These are phyloP conservation scores for Ophiostoma montium DNA, from an alignment of 2,329 filamentous ascomycete species.

Conservation along the genomic window DNA sequence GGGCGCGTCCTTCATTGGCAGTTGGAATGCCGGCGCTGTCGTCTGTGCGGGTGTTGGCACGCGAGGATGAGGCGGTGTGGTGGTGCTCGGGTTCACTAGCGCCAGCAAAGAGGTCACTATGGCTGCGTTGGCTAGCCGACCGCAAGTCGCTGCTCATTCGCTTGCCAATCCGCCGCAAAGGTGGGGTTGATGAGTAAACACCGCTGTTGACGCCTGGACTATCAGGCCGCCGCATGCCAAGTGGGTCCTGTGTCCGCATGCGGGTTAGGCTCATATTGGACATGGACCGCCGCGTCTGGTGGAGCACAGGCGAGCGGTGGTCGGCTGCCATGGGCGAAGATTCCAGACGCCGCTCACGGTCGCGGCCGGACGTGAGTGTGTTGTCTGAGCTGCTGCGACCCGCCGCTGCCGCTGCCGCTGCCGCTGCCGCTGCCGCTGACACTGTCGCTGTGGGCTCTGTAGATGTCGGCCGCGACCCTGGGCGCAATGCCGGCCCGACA, in stretches of 20 bases:
- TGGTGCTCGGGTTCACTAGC: conserved; percentile 7
- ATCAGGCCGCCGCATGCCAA: conserved; percentile 45
- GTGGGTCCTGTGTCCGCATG: conserved; percentile 38
- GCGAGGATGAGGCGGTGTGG: conserved; percentile 15
- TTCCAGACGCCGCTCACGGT: conserved; percentile 4
- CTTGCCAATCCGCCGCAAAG: conserved; percentile 54
- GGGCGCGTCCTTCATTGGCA: conserved; percentile 76
- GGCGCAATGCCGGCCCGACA: conserved; percentile 2
- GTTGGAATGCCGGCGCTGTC: conserved; percentile 41
- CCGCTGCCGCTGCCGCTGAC: too few relatives aligned
- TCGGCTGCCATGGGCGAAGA: conserved; percentile 6
- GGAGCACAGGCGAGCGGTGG: neutral
- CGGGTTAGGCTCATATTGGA: conserved; percentile 42
- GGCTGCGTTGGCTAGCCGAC: conserved; percentile 42
- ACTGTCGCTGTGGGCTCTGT: too few relatives aligned
- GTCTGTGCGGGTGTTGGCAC: conserved; percentile 7
- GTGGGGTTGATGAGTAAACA: conserved; percentile 40
- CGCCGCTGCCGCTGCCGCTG: neutral
- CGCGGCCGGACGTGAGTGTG: neutral
- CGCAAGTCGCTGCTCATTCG: conserved; percentile 65
- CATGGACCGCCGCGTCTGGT: conserved; percentile 22
- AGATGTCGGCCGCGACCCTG: neutral
- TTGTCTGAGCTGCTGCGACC: conserved; percentile 11
- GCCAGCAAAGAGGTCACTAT: conserved; percentile 9
- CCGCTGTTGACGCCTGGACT: conserved; percentile 42